Percentiles rank a stretch among this genome's conserved stretches.
Evolutionary conservation across 2,329 filamentous ascomycete species (phyloP).

Genomic region (Phaeophleospora eucalypticola): DNA sequence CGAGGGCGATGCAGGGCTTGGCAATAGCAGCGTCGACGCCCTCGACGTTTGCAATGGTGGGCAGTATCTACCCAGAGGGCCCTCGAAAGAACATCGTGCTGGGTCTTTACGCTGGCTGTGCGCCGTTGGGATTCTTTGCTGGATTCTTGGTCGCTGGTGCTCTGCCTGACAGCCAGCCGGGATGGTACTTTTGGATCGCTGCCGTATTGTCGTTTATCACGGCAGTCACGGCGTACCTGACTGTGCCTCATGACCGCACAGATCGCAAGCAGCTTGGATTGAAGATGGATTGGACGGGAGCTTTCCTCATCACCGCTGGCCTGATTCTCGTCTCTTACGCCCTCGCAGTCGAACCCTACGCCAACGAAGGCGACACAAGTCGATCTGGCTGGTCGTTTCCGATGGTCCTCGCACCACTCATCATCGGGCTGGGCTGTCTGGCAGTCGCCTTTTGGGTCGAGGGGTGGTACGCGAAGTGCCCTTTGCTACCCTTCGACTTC

Average conservation of each 20-base stretch:
- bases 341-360: conserved; percentile 32
- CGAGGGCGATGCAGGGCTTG: conserved; percentile 36
- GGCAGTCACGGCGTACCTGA: conserved; percentile 29
- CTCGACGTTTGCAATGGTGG: conserved; percentile 33
- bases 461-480: conserved; percentile 31
- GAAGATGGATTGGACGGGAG: conserved; percentile 37
- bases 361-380: conserved; percentile 13
- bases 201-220: conserved; percentile 27
- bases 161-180: conserved; percentile 22
- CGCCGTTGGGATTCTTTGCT: conserved; percentile 35
- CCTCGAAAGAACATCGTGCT: conserved; percentile 33
- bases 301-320: conserved; percentile 32
- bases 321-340: conserved; percentile 34
- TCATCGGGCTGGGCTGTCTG: conserved; percentile 27
- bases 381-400: conserved; percentile 25
- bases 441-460: conserved; percentile 31
- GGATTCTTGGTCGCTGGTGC: conserved; percentile 33
- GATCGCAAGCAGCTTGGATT: conserved; percentile 29
- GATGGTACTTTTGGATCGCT: conserved; percentile 36
- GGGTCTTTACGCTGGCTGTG: conserved; percentile 35
- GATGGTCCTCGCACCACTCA: conserved; percentile 29
- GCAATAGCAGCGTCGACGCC: conserved; percentile 36
- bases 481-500: conserved; percentile 35
- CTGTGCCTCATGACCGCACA: conserved; percentile 31
- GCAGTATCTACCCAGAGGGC: conserved; percentile 31